Evolutionary conservation across 148 eudicot species (phyloP).

Genomic region (Cornus suecica): DNA sequence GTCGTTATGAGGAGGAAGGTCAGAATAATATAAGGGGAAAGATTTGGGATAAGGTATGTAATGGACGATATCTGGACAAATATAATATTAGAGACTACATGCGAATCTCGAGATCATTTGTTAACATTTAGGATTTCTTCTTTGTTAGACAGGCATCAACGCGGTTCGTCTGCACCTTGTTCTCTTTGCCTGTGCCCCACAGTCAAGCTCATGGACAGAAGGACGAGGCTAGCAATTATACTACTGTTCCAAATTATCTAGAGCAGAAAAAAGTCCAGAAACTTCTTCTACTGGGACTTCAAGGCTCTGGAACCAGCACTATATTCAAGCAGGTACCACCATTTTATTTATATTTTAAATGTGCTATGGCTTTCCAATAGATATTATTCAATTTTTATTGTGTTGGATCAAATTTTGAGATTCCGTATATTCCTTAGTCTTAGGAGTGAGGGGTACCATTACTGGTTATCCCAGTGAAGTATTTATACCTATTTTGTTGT

Average conservation of each 20-base stretch:
- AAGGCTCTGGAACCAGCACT: conserved; percentile 96
- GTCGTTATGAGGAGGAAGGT: conserved; percentile 99
- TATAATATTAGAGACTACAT: neutral
- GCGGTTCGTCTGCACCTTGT: conserved; percentile 67
- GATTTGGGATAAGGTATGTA: conserved; percentile 94
- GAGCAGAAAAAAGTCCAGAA: conserved; percentile 75
- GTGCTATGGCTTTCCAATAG: neutral
- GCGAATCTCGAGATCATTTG: neutral
- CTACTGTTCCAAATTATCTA: conserved; percentile 68
- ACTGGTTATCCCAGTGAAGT: no score
- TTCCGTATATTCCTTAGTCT: no score
- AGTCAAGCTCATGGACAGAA: conserved; percentile 71
- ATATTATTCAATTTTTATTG: neutral
- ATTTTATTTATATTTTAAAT: conserved; percentile 1
- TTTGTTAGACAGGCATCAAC: conserved; percentile 69
- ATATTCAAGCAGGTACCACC: conserved; percentile 89
- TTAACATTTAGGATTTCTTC: conserved; percentile 13
- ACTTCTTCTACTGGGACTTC: conserved; percentile 81
- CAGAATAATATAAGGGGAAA: conserved; percentile 98
- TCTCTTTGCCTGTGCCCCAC: conserved; percentile 91
- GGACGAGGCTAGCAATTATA: conserved; percentile 81
- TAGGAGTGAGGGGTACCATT: no score
- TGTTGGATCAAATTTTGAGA: neutral
- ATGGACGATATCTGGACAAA: conserved; percentile 1
- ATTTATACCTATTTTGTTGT: no score